Percentiles rank a stretch among this genome's conserved stretches.
Evolutionary conservation across 208 protist species (phyloP).

Genomic region (Wallacemonas sp.): DNA sequence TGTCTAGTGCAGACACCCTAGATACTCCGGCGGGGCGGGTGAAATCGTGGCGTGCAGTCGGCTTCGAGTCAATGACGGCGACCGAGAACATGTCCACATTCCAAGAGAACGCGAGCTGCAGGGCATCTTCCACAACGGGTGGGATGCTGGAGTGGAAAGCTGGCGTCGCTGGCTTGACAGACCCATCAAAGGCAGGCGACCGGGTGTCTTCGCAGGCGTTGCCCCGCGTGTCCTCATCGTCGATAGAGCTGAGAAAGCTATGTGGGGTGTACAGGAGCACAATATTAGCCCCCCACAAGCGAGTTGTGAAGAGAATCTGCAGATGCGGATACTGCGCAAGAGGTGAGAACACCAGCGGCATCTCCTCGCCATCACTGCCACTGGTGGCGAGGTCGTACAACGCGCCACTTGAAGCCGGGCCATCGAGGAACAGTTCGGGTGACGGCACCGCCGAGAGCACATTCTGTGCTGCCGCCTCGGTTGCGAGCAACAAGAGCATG

Average conservation of each 20-base stretch:
- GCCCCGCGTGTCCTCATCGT: neutral
- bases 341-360: slow-evolving; percentile 25
- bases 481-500: slow-evolving; percentile 73
- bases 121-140: slow-evolving; percentile 54
- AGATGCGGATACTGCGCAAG: slow-evolving; percentile 42
- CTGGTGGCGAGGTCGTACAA: slow-evolving; percentile 25
- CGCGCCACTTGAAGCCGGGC: neutral
- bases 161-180: no score
- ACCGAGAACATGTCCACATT: slow-evolving; percentile 81
- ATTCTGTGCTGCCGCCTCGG: slow-evolving; percentile 35
- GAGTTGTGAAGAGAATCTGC: slow-evolving; percentile 52
- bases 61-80: slow-evolving; percentile 36
- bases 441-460: slow-evolving; percentile 28
- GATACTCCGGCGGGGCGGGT: neutral
- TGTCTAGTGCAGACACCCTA: neutral
- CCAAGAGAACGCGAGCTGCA: slow-evolving; percentile 69
- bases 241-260: neutral
- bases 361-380: neutral
- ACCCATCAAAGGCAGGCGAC: slow-evolving; percentile 1
- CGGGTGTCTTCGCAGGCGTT: neutral
- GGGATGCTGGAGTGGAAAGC: no score
- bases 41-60: neutral
- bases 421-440: slow-evolving; percentile 47
- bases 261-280: slow-evolving; percentile 51
- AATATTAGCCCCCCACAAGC: slow-evolving; percentile 70